These are phyloP conservation scores for Ambrosia hybrid DNA, from an alignment of 140 eudicot genomes.

Conservation along the genomic window DNA sequence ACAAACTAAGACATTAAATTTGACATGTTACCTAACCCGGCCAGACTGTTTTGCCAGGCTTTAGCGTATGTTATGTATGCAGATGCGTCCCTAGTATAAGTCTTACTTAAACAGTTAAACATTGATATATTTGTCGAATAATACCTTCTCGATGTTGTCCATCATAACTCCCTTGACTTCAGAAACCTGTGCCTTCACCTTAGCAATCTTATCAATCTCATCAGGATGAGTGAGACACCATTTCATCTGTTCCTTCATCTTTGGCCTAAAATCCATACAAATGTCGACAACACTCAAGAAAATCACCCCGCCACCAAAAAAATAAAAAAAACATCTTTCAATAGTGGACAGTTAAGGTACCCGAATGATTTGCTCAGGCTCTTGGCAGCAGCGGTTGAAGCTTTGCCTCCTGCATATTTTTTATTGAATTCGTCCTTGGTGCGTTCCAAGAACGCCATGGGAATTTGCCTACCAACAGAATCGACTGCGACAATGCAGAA, in stretches of 20 bases:
- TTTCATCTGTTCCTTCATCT: not conserved
- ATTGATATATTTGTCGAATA: not conserved
- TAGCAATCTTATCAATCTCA: constrained; percentile 56
- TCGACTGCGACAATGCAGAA: not conserved
- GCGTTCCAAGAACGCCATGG: not conserved
- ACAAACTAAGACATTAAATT: no score
- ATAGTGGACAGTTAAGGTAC: not conserved
- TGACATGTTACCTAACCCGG: not conserved
- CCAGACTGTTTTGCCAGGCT: not conserved
- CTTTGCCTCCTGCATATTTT: constrained; percentile 52
- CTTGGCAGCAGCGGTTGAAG: constrained; percentile 55
- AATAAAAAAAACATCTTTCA: no score
- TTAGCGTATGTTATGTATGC: not conserved
- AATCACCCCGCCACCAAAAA: no score
- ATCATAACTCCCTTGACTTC: constrained; percentile 65
- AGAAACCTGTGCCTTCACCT: constrained; percentile 61
- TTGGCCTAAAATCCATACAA: not conserved
- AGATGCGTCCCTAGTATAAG: not conserved
- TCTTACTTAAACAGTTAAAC: not conserved
- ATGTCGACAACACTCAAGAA: no score
- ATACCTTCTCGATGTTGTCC: constrained; percentile 64
- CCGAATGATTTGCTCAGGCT: constrained; percentile 52
- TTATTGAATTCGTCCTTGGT: constrained; percentile 34
- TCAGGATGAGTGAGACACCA: not conserved
- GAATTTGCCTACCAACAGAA: not conserved